Conservation (phyloP, 2,329 filamentous ascomycete species). For the Curvularia verruculosa region DNA sequence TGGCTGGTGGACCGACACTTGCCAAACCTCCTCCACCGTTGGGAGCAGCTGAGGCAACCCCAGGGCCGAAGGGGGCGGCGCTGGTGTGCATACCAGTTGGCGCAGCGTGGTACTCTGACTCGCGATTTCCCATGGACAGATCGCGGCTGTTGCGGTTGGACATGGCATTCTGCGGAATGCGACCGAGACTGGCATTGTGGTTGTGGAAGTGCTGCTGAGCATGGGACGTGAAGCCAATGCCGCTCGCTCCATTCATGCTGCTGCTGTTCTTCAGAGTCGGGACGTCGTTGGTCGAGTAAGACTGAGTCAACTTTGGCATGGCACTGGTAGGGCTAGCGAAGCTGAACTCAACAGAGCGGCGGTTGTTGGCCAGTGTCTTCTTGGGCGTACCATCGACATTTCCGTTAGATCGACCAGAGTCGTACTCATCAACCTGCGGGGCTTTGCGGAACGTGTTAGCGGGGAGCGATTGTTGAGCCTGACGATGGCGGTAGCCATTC, state of each 20-base stretch:
- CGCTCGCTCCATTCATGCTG: slow-evolving; percentile 51
- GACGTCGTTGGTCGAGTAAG: slow-evolving; percentile 88
- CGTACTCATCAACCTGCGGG: slow-evolving; percentile 45
- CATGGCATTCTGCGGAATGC: slow-evolving; percentile 71
- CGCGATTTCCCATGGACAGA: slow-evolving; percentile 59
- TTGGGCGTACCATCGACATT: slow-evolving; percentile 51
- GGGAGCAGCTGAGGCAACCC: slow-evolving; percentile 50
- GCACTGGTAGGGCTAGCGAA: slow-evolving; percentile 63
- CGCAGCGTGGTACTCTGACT: slow-evolving; percentile 63
- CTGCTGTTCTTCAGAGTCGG: slow-evolving; percentile 79
- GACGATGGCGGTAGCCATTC: slow-evolving; percentile 70
- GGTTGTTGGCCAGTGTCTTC: slow-evolving; percentile 50
- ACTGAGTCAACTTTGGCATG: slow-evolving; percentile 79
- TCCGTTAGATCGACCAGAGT: slow-evolving; percentile 44
- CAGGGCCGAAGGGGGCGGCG: slow-evolving; percentile 78
- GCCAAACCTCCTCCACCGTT: slow-evolving; percentile 29
- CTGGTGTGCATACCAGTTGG: slow-evolving; percentile 79
- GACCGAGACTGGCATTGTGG: slow-evolving; percentile 81
- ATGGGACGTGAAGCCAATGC: slow-evolving; percentile 55
- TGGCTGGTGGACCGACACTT: slow-evolving; percentile 38
- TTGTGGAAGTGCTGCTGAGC: slow-evolving; percentile 67
- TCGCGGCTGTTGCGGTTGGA: slow-evolving; percentile 76
- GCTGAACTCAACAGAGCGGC: slow-evolving; percentile 57
- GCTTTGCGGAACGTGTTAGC: slow-evolving; percentile 58
- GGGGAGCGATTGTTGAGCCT: slow-evolving; percentile 65